phyloP scores from a whole-genome alignment of 2,329 filamentous ascomycete species.

The Aspergillus flavus region DNA sequence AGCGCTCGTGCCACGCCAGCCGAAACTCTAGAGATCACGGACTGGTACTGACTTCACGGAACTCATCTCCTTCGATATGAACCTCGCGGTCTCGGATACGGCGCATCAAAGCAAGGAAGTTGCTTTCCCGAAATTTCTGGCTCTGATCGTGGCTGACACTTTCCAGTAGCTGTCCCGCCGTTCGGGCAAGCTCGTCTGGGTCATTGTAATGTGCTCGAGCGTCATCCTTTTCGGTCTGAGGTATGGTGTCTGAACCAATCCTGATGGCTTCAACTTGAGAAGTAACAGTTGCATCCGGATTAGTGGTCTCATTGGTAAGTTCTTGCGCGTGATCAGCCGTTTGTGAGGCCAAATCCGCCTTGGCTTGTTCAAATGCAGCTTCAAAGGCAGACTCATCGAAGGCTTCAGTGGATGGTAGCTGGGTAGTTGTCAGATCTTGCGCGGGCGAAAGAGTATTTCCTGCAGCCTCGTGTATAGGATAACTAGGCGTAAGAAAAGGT shows the following conservation, averaged over 20 bases:
- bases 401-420: constrained; percentile 29
- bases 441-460: constrained; percentile 27
- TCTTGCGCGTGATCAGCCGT: constrained; percentile 19
- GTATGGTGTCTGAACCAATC: constrained; percentile 49
- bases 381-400: constrained; percentile 52
- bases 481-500: constrained; percentile 30
- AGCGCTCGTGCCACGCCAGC: constrained; percentile 38
- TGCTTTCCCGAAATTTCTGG: constrained; percentile 76
- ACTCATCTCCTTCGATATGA: constrained; percentile 68
- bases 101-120: constrained; percentile 76
- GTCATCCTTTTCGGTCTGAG: constrained; percentile 37
- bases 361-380: constrained; percentile 47
- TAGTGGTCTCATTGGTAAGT: constrained; percentile 19
- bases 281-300: constrained; percentile 16
- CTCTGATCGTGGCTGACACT: constrained; percentile 69
- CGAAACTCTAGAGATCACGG: constrained; percentile 41
- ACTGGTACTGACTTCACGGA: constrained; percentile 50
- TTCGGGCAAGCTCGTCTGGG: constrained; percentile 70
- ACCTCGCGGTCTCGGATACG: constrained; percentile 72
- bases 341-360: constrained; percentile 39
- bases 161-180: constrained; percentile 70
- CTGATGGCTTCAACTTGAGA: constrained; percentile 30
- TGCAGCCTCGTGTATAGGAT: constrained; percentile 25
- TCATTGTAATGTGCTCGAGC: constrained; percentile 45
- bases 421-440: constrained; percentile 28